These are phyloP conservation scores for Zasmidium angulare DNA, from an alignment of 2,329 filamentous ascomycete genomes.

Conservation along the genomic window DNA sequence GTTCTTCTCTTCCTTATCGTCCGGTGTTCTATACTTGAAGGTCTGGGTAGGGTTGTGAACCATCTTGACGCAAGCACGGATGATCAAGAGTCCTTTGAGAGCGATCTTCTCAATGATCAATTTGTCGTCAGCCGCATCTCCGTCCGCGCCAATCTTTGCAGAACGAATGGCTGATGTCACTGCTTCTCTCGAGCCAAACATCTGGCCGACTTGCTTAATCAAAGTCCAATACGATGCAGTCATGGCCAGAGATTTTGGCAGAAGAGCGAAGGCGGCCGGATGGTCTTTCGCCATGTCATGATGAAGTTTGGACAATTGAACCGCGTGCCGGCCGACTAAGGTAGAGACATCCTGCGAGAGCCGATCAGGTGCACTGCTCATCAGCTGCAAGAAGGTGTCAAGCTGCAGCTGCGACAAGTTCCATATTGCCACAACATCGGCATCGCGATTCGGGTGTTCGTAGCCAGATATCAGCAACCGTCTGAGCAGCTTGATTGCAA, in stretches of 20 bases:
- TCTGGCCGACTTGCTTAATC: conserved; percentile 72
- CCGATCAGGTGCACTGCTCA: conserved; percentile 43
- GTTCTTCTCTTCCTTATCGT: conserved; percentile 74
- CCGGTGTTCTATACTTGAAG: conserved; percentile 76
- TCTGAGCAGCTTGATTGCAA: conserved; percentile 76
- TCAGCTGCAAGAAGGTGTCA: conserved; percentile 63
- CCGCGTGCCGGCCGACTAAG: conserved; percentile 76
- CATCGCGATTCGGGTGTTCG: conserved; percentile 77
- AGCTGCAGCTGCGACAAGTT: conserved; percentile 73
- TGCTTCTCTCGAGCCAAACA: conserved; percentile 59
- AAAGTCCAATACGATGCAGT: conserved; percentile 84
- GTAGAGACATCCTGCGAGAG: conserved; percentile 5
- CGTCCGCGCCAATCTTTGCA: conserved; percentile 49
- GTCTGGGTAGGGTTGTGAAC: conserved; percentile 77
- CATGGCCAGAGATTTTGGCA: conserved; percentile 77
- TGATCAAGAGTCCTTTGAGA: conserved; percentile 76
- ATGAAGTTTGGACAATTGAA: conserved; percentile 91
- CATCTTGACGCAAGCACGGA: conserved; percentile 82
- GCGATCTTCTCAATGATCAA: conserved; percentile 68
- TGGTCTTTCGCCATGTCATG: conserved; percentile 79
- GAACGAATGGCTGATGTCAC: conserved; percentile 29
- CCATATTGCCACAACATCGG: conserved; percentile 79
- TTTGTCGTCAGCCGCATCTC: conserved; percentile 41
- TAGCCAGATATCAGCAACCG: conserved; percentile 79
- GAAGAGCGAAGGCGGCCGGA: conserved; percentile 75